A percentile compares a stretch with the other conserved stretches of the same genome.
Evolutionary conservation across 2,329 filamentous ascomycete species (phyloP).

Genomic region (Amphichorda felina): DNA sequence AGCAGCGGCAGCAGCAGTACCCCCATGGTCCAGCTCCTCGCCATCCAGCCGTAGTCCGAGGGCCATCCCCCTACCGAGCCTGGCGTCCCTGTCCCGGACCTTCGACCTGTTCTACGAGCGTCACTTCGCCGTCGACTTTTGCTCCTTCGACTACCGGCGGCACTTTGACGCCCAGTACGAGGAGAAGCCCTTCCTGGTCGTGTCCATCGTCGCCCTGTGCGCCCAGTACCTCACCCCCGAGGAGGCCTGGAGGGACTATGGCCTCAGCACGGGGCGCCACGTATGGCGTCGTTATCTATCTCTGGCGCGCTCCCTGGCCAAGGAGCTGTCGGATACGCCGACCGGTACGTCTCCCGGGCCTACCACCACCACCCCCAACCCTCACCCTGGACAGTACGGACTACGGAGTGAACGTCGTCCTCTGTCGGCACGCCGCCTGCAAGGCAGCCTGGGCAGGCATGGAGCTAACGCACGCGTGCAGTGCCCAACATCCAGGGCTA

Average conservation of each 20-base stretch:
- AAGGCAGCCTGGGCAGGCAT: too few relatives aligned
- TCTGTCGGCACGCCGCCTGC: neutral
- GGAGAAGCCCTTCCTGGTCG: slow-evolving; percentile 5
- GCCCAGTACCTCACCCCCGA: slow-evolving; percentile 4
- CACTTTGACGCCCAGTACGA: slow-evolving; percentile 9
- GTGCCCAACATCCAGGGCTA: slow-evolving; percentile 9
- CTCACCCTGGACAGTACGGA: slow-evolving; percentile 7
- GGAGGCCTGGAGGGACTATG: slow-evolving; percentile 3
- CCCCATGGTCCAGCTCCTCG: too few relatives aligned
- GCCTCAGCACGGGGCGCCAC: neutral
- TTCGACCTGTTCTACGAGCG: slow-evolving; percentile 10
- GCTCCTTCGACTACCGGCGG: slow-evolving; percentile 9
- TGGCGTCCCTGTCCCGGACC: slow-evolving; percentile 5
- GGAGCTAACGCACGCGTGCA: slow-evolving; percentile 3
- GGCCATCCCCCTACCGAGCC: too few relatives aligned
- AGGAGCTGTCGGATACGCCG: too few relatives aligned
- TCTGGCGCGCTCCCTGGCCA: slow-evolving; percentile 1
- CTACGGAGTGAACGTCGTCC: slow-evolving; percentile 1
- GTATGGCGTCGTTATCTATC: neutral
- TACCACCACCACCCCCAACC: too few relatives aligned
- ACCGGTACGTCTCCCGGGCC: too few relatives aligned
- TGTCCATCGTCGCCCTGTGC: slow-evolving; percentile 5
- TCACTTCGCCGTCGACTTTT: slow-evolving; percentile 10
- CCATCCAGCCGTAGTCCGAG: too few relatives aligned
- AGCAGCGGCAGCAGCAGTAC: too few relatives aligned